Percentiles rank a stretch among this genome's conserved stretches.
Conservation (phyloP, 169 alveolate genomes). For the Eimeria sp. region DNA sequence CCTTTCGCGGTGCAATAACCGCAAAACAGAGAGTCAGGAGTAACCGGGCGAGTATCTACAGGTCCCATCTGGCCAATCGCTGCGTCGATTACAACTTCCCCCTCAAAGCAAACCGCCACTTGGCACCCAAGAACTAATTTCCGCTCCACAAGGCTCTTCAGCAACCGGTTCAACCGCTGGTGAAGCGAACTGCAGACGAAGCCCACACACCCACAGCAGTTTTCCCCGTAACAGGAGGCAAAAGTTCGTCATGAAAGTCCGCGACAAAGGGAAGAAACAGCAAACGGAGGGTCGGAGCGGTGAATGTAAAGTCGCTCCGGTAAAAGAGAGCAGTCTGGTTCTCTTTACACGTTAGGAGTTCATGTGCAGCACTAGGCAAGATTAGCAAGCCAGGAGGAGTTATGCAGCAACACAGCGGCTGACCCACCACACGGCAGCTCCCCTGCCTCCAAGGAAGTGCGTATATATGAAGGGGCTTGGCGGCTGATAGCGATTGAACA, state of each 20-base stretch:
- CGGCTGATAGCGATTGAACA: conserved; percentile 79
- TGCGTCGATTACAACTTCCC: conserved; percentile 79
- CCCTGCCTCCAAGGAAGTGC: conserved; percentile 74
- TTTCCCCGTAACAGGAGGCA: neutral
- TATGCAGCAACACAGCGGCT: neutral
- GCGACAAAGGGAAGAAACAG: neutral
- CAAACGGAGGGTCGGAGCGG: neutral
- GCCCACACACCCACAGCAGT: neutral
- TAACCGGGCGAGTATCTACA: conserved; percentile 82
- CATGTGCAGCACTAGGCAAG: neutral
- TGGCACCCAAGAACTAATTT: conserved; percentile 85
- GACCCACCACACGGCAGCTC: conserved; percentile 45
- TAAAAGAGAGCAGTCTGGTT: neutral
- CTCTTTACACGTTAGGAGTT: neutral
- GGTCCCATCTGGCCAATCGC: conserved; percentile 87
- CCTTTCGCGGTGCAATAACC: conserved; percentile 80
- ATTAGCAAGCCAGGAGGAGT: neutral
- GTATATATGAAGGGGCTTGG: conserved; percentile 75
- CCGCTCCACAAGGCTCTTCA: conserved; percentile 57
- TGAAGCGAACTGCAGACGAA: conserved; percentile 60
- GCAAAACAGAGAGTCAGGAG: conserved; percentile 80
- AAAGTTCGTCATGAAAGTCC: neutral
- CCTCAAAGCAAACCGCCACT: conserved; percentile 84
- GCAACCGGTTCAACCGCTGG: conserved; percentile 76
- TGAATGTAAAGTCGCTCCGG: neutral